phyloP scores from a whole-genome alignment of 2,329 filamentous ascomycete species.

The Colletotrichum higginsianum region DNA sequence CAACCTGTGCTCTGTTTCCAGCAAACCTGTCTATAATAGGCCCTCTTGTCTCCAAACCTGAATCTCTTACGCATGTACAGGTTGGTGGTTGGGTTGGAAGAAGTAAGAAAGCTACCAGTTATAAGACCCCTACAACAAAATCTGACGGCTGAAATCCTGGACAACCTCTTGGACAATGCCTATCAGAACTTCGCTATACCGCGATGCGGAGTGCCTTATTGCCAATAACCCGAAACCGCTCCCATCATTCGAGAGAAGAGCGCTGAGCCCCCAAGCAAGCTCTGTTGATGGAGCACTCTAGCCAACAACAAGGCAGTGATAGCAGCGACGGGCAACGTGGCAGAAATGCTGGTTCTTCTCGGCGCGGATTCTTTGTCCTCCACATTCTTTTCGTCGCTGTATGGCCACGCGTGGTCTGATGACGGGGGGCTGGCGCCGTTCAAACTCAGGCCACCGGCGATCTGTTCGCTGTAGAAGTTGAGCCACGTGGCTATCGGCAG shows the following conservation, averaged over 20 bases:
- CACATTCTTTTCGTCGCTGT: conserved; percentile 22
- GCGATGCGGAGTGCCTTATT: not conserved
- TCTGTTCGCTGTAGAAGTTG: conserved; percentile 32
- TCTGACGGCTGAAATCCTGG: no score
- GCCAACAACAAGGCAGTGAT: conserved; percentile 24
- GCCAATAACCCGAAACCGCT: conserved; percentile 15
- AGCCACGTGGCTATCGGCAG: conserved; percentile 20
- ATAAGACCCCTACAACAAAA: not conserved
- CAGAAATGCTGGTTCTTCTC: not conserved
- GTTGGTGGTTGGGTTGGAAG: not conserved
- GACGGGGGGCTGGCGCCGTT: conserved; percentile 10
- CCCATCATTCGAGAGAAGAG: conserved; percentile 19
- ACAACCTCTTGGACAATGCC: no score
- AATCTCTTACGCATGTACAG: not conserved
- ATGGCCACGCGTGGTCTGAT: conserved; percentile 27
- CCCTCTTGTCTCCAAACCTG: not conserved
- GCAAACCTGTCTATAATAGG: not conserved
- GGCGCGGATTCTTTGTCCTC: conserved; percentile 3
- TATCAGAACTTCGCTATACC: not conserved
- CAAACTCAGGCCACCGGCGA: conserved; percentile 15
- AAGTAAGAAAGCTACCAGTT: not conserved
- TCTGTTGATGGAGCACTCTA: conserved; percentile 6
- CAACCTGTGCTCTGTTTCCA: no score
- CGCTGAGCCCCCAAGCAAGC: not conserved
- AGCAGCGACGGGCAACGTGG: conserved; percentile 24